Evolutionary conservation across 495 filamentous ascomycete species (phyloP).

Genomic region (Podospora pseudoanserina): DNA sequence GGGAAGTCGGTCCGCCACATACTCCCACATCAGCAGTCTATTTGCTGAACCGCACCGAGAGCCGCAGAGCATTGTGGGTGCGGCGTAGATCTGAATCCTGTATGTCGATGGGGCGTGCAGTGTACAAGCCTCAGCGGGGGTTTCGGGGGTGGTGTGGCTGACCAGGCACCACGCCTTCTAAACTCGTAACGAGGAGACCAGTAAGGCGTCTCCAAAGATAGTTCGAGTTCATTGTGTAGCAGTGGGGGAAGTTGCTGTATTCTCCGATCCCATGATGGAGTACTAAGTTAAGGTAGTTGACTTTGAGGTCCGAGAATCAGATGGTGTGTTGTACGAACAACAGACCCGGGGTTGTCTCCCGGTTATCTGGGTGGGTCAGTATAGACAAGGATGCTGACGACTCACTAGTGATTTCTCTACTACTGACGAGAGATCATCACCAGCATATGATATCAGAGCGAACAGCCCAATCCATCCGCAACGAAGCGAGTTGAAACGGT

Average conservation of each 20-base stretch:
- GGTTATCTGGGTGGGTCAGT: background rate
- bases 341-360: background rate
- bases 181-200: background rate
- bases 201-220: background rate
- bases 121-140: background rate
- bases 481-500: conserved; percentile 10
- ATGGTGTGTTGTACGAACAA: background rate
- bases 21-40: conserved; percentile 8
- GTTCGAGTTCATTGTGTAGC: background rate
- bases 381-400: conserved; percentile 18
- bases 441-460: background rate
- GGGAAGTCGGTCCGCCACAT: background rate
- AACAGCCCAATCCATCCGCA: conserved; percentile 2
- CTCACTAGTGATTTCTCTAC: conserved; percentile 1
- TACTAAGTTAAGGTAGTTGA: background rate
- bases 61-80: conserved; percentile 3
- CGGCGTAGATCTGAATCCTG: conserved; percentile 2
- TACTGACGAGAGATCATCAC: conserved; percentile 4
- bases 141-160: conserved; percentile 11
- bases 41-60: conserved; percentile 9
- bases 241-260: background rate
- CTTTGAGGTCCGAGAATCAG: background rate
- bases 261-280: background rate
- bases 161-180: background rate
- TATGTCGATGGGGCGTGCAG: conserved; percentile 9